phyloP scores from a whole-genome alignment of 2,329 filamentous ascomycete genomes.

The Chalara sp. region DNA sequence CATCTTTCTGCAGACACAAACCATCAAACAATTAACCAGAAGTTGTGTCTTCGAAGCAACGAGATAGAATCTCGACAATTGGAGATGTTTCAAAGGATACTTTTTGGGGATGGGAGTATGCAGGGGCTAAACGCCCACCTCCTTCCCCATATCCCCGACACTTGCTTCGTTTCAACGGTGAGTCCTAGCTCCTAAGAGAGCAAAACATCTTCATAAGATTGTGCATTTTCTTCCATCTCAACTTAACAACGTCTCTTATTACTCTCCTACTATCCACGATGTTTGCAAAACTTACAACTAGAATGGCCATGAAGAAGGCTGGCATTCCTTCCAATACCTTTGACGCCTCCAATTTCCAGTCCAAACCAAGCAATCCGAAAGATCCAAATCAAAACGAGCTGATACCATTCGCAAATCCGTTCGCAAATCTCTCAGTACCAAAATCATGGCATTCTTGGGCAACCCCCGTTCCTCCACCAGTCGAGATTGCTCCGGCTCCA shows the following conservation, averaged over 20 bases:
- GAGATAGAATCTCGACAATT: too few species aligned
- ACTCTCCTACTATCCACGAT: slow-evolving; percentile 10
- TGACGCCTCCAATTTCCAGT: slow-evolving; percentile 3
- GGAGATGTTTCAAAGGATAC: too few species aligned
- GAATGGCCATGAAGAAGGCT: slow-evolving; percentile 25
- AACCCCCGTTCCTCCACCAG: slow-evolving; percentile 20
- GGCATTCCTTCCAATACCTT: slow-evolving; percentile 21
- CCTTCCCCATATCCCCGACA: neutral
- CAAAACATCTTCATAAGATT: neutral
- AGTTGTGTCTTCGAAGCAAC: too few species aligned
- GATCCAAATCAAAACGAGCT: slow-evolving; percentile 7
- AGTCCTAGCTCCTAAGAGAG: neutral
- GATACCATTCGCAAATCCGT: slow-evolving; percentile 19
- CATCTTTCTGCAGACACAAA: too few species aligned
- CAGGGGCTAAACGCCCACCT: too few species aligned
- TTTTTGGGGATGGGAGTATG: too few species aligned
- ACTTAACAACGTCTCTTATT: neutral
- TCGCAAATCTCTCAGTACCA: slow-evolving; percentile 22
- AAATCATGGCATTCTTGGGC: slow-evolving; percentile 23
- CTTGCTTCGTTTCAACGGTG: neutral
- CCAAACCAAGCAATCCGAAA: slow-evolving; percentile 9
- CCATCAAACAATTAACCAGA: too few species aligned
- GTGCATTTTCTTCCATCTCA: too few species aligned
- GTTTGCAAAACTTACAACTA: slow-evolving; percentile 26
- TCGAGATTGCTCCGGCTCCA: slow-evolving; percentile 19